Evolutionary conservation across 2,329 filamentous ascomycete species (phyloP).

Genomic region (Aspergillus pseudotamarii): DNA sequence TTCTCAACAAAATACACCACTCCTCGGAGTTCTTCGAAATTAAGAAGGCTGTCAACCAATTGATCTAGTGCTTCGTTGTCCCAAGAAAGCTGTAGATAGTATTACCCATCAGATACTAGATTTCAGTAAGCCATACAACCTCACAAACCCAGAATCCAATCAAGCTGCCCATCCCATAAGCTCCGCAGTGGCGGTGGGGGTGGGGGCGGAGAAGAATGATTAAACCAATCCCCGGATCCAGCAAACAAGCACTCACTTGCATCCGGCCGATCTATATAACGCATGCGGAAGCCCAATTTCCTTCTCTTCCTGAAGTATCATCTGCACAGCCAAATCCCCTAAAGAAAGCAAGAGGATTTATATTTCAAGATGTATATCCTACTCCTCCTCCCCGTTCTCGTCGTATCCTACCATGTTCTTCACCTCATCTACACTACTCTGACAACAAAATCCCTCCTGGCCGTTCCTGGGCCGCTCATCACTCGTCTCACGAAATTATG

Average conservation of each 20-base stretch:
- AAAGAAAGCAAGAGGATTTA: not conserved
- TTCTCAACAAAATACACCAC: too few relatives aligned
- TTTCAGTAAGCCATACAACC: too few relatives aligned
- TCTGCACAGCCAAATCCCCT: not conserved
- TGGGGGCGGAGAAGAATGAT: slow-evolving; percentile 13
- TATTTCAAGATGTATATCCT: slow-evolving; percentile 17
- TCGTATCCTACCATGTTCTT: slow-evolving; percentile 18
- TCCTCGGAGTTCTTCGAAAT: too few relatives aligned
- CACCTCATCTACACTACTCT: slow-evolving; percentile 24
- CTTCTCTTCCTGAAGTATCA: not conserved
- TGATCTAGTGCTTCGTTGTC: too few relatives aligned
- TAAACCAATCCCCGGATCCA: not conserved
- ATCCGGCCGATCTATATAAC: not conserved
- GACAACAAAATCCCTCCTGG: slow-evolving; percentile 26
- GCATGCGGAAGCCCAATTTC: not conserved
- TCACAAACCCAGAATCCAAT: not conserved
- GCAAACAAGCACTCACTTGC: not conserved
- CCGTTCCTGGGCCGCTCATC: slow-evolving; percentile 50
- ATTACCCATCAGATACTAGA: too few relatives aligned
- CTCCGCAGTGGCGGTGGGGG: slow-evolving; percentile 30
- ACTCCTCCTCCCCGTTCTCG: slow-evolving; percentile 15
- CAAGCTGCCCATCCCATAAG: not conserved
- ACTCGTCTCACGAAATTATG: slow-evolving; percentile 50
- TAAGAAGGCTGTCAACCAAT: too few relatives aligned
- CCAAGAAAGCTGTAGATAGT: too few relatives aligned